These are phyloP conservation scores for Neostapfia colusana DNA, from an alignment of 176 grass and related monocot species.

Conservation along the genomic window DNA sequence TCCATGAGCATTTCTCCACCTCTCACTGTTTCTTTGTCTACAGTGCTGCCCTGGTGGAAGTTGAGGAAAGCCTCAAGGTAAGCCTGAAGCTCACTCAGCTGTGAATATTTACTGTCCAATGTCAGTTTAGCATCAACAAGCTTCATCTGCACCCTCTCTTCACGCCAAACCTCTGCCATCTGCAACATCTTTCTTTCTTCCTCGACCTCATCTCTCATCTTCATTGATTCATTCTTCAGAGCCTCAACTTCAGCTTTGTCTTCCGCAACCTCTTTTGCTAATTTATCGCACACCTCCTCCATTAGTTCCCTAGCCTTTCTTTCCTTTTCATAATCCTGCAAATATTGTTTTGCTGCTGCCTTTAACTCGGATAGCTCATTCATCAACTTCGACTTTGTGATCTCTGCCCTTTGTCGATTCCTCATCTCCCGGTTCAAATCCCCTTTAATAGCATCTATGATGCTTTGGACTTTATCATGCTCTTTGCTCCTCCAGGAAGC, in stretches of 20 bases:
- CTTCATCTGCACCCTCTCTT: slow-evolving; percentile 98
- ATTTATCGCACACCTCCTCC: slow-evolving; percentile 75
- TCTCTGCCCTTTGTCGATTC: slow-evolving; percentile 58
- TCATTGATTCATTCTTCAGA: slow-evolving; percentile 67
- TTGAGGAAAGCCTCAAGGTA: slow-evolving; percentile 71
- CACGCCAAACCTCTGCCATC: slow-evolving; percentile 97
- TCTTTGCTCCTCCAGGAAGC: slow-evolving; percentile 66
- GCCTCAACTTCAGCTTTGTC: slow-evolving; percentile 81
- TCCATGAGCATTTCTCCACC: slow-evolving; percentile 57
- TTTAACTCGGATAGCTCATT: slow-evolving; percentile 55
- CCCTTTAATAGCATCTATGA: slow-evolving; percentile 61
- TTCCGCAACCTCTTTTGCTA: slow-evolving; percentile 68
- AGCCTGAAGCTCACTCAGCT: slow-evolving; percentile 58
- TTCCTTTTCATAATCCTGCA: slow-evolving; percentile 78
- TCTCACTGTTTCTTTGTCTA: slow-evolving; percentile 43
- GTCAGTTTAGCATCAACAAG: slow-evolving; percentile 81
- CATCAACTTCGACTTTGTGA: slow-evolving; percentile 61
- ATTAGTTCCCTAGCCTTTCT: slow-evolving; percentile 65
- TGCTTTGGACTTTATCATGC: slow-evolving; percentile 53
- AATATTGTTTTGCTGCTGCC: slow-evolving; percentile 47
- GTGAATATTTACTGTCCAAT: slow-evolving; percentile 80
- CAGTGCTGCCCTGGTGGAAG: slow-evolving; percentile 26
- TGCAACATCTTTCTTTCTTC: slow-evolving; percentile 92
- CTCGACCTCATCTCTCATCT: slow-evolving; percentile 73
- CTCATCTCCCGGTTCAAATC: slow-evolving; percentile 60